Conservation (phyloP, 2,329 filamentous ascomycete genomes). For the Ceratocystis diversiconidia region DNA sequence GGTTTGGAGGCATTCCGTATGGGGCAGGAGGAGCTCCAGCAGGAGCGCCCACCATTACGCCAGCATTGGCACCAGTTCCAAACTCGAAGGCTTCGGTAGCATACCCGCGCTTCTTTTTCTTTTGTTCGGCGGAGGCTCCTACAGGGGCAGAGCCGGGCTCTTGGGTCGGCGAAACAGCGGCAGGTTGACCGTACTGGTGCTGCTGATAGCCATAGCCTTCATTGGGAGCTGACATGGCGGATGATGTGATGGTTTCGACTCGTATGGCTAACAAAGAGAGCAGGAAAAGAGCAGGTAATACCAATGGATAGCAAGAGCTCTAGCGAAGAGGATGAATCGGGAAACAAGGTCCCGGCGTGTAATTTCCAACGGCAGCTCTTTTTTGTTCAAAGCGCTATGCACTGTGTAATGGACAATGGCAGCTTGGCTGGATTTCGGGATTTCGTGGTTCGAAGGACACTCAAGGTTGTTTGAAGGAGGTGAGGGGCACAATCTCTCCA, state of each 20-base stretch:
- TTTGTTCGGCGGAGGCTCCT: slow-evolving; percentile 30
- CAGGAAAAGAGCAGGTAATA: slow-evolving; percentile 20
- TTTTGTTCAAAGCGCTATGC: not conserved
- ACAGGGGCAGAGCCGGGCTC: slow-evolving; percentile 20
- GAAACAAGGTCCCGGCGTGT: slow-evolving; percentile 6
- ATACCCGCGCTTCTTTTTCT: slow-evolving; percentile 89
- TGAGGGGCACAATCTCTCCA: slow-evolving; percentile 5
- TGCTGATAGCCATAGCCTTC: slow-evolving; percentile 40
- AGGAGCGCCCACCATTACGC: slow-evolving; percentile 28
- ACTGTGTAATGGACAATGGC: not conserved
- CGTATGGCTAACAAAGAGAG: slow-evolving; percentile 19
- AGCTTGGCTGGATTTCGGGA: not conserved
- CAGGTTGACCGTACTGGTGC: slow-evolving; percentile 30
- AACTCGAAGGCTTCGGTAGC: slow-evolving; percentile 92
- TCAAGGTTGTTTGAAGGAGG: not conserved
- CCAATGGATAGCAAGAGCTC: slow-evolving; percentile 8
- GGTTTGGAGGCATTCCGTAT: slow-evolving; percentile 34
- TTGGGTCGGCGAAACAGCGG: slow-evolving; percentile 22
- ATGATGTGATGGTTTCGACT: not conserved
- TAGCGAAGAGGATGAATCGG: not conserved
- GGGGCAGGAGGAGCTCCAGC: slow-evolving; percentile 34
- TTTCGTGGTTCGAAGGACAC: not conserved
- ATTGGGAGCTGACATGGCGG: slow-evolving; percentile 40
- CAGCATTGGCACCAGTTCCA: slow-evolving; percentile 69
- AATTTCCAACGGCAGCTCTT: not conserved